Evolutionary conservation across 164 flowering plant genomes (phyloP).

Genomic region (Magnolia changhungtana): DNA sequence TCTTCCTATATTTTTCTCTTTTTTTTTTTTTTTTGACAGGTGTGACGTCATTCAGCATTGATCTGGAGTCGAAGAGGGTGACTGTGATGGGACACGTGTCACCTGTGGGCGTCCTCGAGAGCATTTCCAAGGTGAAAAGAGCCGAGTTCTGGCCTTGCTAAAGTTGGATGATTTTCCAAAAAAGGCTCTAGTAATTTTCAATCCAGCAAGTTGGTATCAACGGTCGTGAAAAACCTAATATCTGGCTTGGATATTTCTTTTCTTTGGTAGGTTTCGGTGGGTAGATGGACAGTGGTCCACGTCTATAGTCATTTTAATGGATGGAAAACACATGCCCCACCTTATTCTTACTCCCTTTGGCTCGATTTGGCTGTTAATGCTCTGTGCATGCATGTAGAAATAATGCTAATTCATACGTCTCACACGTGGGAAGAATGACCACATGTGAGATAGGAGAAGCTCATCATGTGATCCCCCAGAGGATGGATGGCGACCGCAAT

Average conservation of each 20-base stretch:
- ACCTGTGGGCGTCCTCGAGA: conserved; percentile 63
- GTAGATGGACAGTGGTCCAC: background rate
- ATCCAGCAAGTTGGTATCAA: background rate
- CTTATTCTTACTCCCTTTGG: no score
- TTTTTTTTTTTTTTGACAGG: conserved; percentile 33
- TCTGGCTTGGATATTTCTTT: background rate
- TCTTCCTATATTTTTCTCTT: background rate
- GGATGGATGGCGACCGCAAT: no score
- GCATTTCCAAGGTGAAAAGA: conserved; percentile 76
- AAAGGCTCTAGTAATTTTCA: background rate
- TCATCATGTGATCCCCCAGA: no score
- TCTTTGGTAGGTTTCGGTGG: background rate
- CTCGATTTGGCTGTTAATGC: no score
- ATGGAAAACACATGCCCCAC: background rate
- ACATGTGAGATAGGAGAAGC: no score
- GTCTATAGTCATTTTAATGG: background rate
- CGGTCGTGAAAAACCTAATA: background rate
- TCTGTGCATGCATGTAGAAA: no score
- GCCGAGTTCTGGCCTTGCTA: conserved; percentile 70
- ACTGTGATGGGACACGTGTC: conserved; percentile 84
- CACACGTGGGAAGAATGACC: no score
- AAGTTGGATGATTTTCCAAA: background rate
- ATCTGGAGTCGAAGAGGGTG: conserved; percentile 74
- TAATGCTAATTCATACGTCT: no score
- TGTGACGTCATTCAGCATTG: conserved; percentile 84